A percentile compares a stretch with the other conserved stretches of the same genome.
These are phyloP conservation scores for Biscutella laevigata DNA, from an alignment of 441 rosid species.

Conservation along the genomic window DNA sequence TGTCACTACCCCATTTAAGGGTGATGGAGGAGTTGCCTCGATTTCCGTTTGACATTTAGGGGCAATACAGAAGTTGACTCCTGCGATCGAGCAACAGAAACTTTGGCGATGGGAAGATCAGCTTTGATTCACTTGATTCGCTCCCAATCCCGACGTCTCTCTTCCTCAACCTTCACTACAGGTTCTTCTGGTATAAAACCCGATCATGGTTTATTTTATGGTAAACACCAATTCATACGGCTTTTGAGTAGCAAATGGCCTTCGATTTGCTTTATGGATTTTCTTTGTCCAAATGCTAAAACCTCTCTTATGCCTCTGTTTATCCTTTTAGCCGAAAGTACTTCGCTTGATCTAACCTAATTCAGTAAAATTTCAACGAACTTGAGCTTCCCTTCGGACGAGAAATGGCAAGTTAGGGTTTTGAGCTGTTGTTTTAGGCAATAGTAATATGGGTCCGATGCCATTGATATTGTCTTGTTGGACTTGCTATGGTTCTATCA, in stretches of 20 bases:
- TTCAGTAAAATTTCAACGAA: not conserved
- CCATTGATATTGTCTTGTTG: not conserved
- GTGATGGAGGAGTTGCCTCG: too few species aligned
- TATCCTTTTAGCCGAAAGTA: not conserved
- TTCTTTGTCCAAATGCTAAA: not conserved
- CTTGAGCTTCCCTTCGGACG: not conserved
- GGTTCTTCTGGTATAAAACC: constrained; percentile 29
- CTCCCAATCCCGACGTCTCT: constrained; percentile 47
- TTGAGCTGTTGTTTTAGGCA: not conserved
- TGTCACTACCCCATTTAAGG: too few species aligned
- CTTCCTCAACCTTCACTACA: constrained; percentile 33
- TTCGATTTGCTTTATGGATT: not conserved
- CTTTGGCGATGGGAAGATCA: constrained; percentile 49
- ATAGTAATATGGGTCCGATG: not conserved
- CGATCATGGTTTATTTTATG: not conserved
- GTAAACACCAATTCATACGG: not conserved
- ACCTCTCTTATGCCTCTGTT: not conserved
- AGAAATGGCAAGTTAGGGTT: not conserved
- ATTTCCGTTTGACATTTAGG: too few species aligned
- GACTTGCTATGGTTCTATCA: not conserved
- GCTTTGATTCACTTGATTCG: constrained; percentile 54
- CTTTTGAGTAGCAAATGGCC: not conserved
- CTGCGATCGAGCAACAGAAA: constrained; percentile 9
- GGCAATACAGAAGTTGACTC: not conserved
- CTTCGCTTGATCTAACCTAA: not conserved